phyloP scores from a whole-genome alignment of 768 basidiomycete genomes.

The Cyathus striatus region DNA sequence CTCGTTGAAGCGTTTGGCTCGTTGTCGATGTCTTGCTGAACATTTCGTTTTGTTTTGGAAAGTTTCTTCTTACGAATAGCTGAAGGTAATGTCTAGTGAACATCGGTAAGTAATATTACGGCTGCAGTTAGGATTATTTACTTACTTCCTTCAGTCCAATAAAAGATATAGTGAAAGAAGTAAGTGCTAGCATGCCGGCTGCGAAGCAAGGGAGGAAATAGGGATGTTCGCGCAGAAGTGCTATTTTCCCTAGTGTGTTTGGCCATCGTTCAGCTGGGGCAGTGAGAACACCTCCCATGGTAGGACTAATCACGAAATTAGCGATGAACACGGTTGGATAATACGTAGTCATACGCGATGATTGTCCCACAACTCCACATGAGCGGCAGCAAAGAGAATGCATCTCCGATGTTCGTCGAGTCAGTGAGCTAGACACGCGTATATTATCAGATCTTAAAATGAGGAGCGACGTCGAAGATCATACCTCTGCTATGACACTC shows the following conservation, averaged over 20 bases:
- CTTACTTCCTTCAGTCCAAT: slow-evolving; percentile 40
- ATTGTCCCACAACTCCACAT: slow-evolving; percentile 30
- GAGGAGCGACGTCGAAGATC: too few species aligned
- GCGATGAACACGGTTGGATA: neutral
- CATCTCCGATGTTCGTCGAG: slow-evolving; percentile 32
- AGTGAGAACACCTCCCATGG: slow-evolving; percentile 60
- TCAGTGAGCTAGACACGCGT: slow-evolving; percentile 24
- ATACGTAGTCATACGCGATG: slow-evolving; percentile 20
- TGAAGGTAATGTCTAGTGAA: slow-evolving; percentile 22
- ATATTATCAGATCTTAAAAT: neutral
- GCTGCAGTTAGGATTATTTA: neutral
- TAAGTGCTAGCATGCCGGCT: slow-evolving; percentile 27
- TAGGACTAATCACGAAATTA: slow-evolving; percentile 36
- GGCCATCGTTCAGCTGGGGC: slow-evolving; percentile 61
- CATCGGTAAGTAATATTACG: neutral
- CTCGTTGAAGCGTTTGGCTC: neutral
- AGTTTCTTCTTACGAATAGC: slow-evolving; percentile 11
- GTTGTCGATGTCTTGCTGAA: neutral
- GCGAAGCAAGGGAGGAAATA: slow-evolving; percentile 46
- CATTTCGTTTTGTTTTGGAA: neutral
- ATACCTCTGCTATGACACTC: slow-evolving; percentile 41
- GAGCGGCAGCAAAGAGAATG: slow-evolving; percentile 25
- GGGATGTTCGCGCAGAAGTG: slow-evolving; percentile 28
- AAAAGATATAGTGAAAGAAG: slow-evolving; percentile 25
- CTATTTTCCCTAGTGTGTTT: slow-evolving; percentile 40